Conservation (phyloP, 1,284 basidiomycete species). For the Coniferiporia sulphurascens region DNA sequence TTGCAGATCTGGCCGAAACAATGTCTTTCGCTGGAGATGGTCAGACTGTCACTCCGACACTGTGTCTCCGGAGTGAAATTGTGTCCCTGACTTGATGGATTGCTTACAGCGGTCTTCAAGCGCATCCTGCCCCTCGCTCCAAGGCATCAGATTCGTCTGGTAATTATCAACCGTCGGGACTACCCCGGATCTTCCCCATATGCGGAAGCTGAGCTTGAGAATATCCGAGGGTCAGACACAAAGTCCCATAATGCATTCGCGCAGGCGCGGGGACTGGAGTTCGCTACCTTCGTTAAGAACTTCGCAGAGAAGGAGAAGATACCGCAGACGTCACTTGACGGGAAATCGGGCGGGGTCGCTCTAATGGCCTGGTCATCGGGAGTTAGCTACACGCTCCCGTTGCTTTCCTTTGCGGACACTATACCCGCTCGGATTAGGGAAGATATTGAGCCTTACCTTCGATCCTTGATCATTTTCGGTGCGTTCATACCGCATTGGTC, state of each 20-base stretch:
- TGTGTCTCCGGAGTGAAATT: background rate
- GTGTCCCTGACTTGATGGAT: background rate
- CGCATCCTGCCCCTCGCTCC: conserved; percentile 21
- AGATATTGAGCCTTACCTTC: conserved; percentile 17
- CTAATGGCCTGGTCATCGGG: conserved; percentile 21
- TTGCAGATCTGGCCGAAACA: background rate
- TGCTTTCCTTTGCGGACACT: conserved; percentile 14
- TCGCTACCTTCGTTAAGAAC: conserved; percentile 19
- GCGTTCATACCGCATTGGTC: background rate
- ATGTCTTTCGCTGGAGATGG: background rate
- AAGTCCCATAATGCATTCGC: conserved; percentile 11
- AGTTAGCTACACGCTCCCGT: conserved; percentile 2
- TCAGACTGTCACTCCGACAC: no score
- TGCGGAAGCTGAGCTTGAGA: conserved; percentile 18
- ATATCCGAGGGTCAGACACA: background rate
- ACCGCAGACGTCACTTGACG: conserved; percentile 2
- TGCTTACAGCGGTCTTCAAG: conserved; percentile 20
- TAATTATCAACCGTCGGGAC: conserved; percentile 23
- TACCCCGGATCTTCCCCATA: conserved; percentile 24
- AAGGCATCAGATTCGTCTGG: conserved; percentile 20
- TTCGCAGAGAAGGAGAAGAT: conserved; percentile 18
- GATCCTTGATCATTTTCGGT: conserved; percentile 19
- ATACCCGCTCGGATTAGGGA: conserved; percentile 9
- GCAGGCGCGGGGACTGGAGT: conserved; percentile 13
- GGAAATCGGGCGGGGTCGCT: conserved; percentile 18